These are phyloP conservation scores for Sphagnum magellanicum DNA, from an alignment of 228 moss, liverwort and hornwort genomes.

Conservation along the genomic window DNA sequence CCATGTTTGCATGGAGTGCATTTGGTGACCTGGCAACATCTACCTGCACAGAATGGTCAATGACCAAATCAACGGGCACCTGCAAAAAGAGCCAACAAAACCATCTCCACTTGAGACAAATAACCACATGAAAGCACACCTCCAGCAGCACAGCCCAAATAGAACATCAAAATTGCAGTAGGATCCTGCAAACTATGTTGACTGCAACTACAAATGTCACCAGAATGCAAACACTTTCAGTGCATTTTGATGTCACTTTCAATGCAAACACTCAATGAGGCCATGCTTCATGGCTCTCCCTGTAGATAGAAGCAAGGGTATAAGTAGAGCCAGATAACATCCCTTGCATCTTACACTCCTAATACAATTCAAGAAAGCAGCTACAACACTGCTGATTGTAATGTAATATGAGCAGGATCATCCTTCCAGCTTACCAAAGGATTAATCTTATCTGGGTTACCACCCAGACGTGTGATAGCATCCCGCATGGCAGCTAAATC, in stretches of 20 bases:
- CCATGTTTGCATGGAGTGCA: constrained; percentile 57
- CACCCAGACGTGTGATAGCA: constrained; percentile 74
- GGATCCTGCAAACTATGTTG: background rate
- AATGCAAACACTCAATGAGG: too few species aligned
- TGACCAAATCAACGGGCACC: constrained; percentile 69
- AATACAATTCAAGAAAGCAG: background rate
- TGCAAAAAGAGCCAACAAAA: constrained; percentile 6
- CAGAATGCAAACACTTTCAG: background rate
- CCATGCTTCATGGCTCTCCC: too few species aligned
- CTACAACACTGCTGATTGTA: too few species aligned
- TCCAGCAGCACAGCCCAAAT: background rate
- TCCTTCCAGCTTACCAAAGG: constrained; percentile 48
- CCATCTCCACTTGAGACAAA: background rate
- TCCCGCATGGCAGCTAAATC: constrained; percentile 90
- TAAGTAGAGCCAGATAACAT: background rate
- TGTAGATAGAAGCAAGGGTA: too few species aligned
- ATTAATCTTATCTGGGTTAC: constrained; percentile 80
- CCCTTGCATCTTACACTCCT: background rate
- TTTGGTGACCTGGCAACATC: constrained; percentile 40
- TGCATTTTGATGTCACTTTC: too few species aligned
- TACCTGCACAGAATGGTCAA: constrained; percentile 75
- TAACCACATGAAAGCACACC: too few species aligned
- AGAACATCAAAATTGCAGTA: background rate
- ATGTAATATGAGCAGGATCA: too few species aligned
- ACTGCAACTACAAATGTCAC: background rate